Percentiles rank a stretch among this genome's conserved stretches.
Evolutionary conservation across 2,329 filamentous ascomycete genomes (phyloP).

Genomic region (Fusarium anguioides): DNA sequence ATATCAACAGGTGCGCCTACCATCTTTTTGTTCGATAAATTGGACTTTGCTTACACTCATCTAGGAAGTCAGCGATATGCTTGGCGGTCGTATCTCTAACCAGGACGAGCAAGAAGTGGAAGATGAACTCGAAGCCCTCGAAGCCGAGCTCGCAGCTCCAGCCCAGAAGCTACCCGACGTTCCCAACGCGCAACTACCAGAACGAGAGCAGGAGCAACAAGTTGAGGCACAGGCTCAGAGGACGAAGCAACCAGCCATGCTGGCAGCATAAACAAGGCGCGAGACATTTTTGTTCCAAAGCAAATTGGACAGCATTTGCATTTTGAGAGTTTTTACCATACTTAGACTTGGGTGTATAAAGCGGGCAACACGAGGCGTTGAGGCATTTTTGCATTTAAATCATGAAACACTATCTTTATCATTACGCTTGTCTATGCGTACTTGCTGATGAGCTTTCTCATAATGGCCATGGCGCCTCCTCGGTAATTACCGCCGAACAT

Average conservation of each 20-base stretch:
- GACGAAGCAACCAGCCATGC: slow-evolving; percentile 53
- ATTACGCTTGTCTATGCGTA: slow-evolving; percentile 63
- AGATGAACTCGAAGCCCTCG: slow-evolving; percentile 87
- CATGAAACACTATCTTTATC: slow-evolving; percentile 14
- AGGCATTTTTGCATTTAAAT: slow-evolving; percentile 33
- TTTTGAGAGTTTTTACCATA: slow-evolving; percentile 26
- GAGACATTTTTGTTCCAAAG: slow-evolving; percentile 1
- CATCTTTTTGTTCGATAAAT: neutral
- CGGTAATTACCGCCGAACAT: slow-evolving; percentile 86
- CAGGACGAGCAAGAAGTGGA: slow-evolving; percentile 98
- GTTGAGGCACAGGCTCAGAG: slow-evolving; percentile 38
- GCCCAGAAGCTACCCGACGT: slow-evolving; percentile 47
- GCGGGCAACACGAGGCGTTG: slow-evolving; percentile 44
- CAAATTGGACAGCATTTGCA: slow-evolving; percentile 26
- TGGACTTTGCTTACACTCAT: slow-evolving; percentile 14
- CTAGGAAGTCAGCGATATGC: slow-evolving; percentile 91
- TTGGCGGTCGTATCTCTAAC: slow-evolving; percentile 87
- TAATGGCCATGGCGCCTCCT: slow-evolving; percentile 80
- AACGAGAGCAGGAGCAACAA: slow-evolving; percentile 34
- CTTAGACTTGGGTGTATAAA: slow-evolving; percentile 41
- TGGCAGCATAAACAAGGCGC: slow-evolving; percentile 45
- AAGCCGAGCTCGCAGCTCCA: slow-evolving; percentile 55
- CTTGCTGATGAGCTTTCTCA: slow-evolving; percentile 77
- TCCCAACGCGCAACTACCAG: slow-evolving; percentile 50
- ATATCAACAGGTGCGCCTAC: slow-evolving; percentile 79